Evolutionary conservation across 2,329 filamentous ascomycete genomes (phyloP).

Genomic region (Apiospora sp.): DNA sequence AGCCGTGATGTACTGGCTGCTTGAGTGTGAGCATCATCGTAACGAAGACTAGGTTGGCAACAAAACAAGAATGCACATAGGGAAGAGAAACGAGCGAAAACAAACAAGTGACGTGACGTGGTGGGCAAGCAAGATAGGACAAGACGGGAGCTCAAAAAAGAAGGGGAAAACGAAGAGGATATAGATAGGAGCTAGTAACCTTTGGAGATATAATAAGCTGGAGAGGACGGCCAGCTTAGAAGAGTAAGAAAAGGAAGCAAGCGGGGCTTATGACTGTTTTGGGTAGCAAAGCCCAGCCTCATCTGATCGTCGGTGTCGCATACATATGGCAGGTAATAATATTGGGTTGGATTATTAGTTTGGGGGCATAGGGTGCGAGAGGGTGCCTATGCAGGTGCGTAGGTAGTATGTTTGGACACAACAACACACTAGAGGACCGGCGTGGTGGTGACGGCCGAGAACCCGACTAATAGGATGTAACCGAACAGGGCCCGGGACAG

Average conservation of each 20-base stretch:
- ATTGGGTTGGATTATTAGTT: conserved; percentile 12
- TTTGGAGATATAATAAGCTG: conserved; percentile 46
- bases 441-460: neutral
- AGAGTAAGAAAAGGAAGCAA: conserved; percentile 41
- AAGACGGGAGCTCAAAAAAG: conserved; percentile 36
- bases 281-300: conserved; percentile 46
- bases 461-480: conserved; percentile 32
- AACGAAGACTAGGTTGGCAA: conserved; percentile 29
- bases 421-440: conserved; percentile 9
- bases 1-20: conserved; percentile 66
- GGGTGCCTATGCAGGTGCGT: conserved; percentile 17
- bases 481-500: conserved; percentile 38
- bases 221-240: conserved; percentile 48
- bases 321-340: conserved; percentile 41
- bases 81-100: conserved; percentile 24
- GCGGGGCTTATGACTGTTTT: conserved; percentile 47
- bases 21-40: conserved; percentile 68
- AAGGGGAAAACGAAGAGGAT: conserved; percentile 33
- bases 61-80: conserved; percentile 35
- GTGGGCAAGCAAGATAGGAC: conserved; percentile 25
- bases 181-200: conserved; percentile 44
- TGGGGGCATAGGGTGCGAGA: conserved; percentile 13
- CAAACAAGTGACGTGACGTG: conserved; percentile 8
- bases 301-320: conserved; percentile 45
- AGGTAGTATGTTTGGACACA: conserved; percentile 9